Evolutionary conservation across 1,284 basidiomycete genomes (phyloP).

Genomic region (Xerocomus minutiporus): DNA sequence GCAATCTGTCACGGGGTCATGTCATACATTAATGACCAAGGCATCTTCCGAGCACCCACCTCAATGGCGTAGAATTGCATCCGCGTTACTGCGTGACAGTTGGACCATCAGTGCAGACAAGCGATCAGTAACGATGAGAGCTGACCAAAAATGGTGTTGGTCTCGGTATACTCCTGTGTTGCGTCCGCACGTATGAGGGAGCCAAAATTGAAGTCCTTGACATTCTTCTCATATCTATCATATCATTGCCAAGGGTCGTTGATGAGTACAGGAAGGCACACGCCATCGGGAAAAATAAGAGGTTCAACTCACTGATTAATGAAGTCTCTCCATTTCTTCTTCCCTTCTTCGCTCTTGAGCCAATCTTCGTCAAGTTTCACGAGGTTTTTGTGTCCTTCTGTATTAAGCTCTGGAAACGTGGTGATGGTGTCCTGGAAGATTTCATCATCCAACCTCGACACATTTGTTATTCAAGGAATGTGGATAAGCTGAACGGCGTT

Average conservation of each 20-base stretch:
- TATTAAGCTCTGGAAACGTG: constrained; percentile 81
- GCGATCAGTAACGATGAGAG: not conserved
- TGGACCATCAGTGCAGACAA: constrained; percentile 3
- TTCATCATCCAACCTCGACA: constrained; percentile 80
- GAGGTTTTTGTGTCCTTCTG: constrained; percentile 62
- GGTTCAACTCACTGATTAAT: constrained; percentile 68
- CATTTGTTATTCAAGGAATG: constrained; percentile 13
- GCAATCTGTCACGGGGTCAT: constrained; percentile 60
- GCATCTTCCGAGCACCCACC: constrained; percentile 37
- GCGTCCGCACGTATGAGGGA: constrained; percentile 87
- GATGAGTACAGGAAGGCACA: not conserved
- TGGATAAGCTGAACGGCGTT: not conserved
- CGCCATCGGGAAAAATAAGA: not conserved
- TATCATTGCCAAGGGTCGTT: not conserved
- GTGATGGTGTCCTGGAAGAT: constrained; percentile 77
- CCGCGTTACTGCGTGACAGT: constrained; percentile 52
- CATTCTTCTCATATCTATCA: constrained; percentile 73
- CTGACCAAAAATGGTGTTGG: constrained; percentile 90
- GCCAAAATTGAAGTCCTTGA: constrained; percentile 97
- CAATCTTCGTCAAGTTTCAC: constrained; percentile 83
- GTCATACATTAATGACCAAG: constrained; percentile 3
- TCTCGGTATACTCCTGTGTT: constrained; percentile 82
- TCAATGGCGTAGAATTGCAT: constrained; percentile 94
- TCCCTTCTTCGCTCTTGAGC: constrained; percentile 91
- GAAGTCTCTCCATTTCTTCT: constrained; percentile 90